Percentiles rank a stretch among this genome's conserved stretches.
phyloP scores from a whole-genome alignment of 352 stramenopile species.

The Globisporangium sylvaticum region DNA sequence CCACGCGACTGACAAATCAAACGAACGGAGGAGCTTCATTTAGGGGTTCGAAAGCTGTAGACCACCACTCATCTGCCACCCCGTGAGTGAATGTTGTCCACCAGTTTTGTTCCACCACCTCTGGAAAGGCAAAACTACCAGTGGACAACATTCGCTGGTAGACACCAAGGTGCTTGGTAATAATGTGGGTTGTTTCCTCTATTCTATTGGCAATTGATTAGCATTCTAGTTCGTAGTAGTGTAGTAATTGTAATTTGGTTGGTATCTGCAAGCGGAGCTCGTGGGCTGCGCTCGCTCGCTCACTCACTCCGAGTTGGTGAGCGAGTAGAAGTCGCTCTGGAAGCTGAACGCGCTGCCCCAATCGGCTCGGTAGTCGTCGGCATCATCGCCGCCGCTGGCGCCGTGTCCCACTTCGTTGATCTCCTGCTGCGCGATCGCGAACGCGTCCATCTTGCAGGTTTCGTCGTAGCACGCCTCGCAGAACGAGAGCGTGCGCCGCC shows the following conservation, averaged over 20 bases:
- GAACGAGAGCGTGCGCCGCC: neutral
- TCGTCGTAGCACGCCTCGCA: neutral
- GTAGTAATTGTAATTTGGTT: neutral
- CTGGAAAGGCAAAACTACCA: too few species aligned
- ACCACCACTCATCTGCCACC: too few species aligned
- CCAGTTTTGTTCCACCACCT: too few species aligned
- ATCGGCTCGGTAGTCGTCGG: neutral
- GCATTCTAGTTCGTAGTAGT: neutral
- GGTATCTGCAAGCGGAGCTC: neutral
- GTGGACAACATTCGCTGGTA: too few species aligned
- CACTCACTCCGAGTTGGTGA: neutral
- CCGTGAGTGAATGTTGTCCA: too few species aligned
- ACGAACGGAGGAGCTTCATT: too few species aligned
- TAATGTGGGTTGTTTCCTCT: neutral
- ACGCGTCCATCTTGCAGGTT: neutral
- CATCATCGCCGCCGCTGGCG: neutral
- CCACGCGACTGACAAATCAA: too few species aligned
- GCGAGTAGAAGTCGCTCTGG: neutral
- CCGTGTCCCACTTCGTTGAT: neutral
- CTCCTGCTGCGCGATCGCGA: slow-evolving; percentile 3
- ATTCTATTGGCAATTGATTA: neutral
- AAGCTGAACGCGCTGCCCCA: neutral
- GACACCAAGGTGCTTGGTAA: too few species aligned
- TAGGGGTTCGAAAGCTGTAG: too few species aligned
- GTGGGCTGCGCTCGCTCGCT: too few species aligned